These are phyloP conservation scores for Lojkania enalia DNA, from an alignment of 2,329 filamentous ascomycete species.

Conservation along the genomic window DNA sequence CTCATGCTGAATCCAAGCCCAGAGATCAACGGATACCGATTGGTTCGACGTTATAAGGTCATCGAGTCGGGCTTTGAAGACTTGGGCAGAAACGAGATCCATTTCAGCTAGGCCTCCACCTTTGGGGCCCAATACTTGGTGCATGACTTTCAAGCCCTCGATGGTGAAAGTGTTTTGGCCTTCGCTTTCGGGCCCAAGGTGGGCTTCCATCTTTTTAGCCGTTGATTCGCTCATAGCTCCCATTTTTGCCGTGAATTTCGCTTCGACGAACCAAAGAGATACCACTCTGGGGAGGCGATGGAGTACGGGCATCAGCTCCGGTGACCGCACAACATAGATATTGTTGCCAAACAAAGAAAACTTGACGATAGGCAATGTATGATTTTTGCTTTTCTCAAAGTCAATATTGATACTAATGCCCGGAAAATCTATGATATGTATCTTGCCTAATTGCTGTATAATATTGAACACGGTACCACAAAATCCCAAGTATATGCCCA, in stretches of 20 bases:
- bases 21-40: background rate
- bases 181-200: background rate
- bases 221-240: background rate
- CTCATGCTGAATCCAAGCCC: background rate
- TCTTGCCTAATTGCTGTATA: background rate
- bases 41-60: background rate
- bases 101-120: background rate
- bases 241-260: background rate
- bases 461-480: background rate
- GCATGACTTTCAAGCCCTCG: background rate
- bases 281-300: background rate
- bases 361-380: background rate
- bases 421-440: background rate
- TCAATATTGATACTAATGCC: background rate
- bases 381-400: background rate
- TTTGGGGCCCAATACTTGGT: background rate
- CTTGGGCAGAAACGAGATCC: background rate
- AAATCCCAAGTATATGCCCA: background rate
- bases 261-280: background rate
- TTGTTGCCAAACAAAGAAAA: background rate
- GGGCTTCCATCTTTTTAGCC: background rate
- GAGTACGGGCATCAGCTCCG: background rate
- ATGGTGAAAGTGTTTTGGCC: background rate
- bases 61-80: background rate
- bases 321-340: background rate